phyloP scores from a whole-genome alignment of 768 basidiomycete species.

The Suillus americanus region DNA sequence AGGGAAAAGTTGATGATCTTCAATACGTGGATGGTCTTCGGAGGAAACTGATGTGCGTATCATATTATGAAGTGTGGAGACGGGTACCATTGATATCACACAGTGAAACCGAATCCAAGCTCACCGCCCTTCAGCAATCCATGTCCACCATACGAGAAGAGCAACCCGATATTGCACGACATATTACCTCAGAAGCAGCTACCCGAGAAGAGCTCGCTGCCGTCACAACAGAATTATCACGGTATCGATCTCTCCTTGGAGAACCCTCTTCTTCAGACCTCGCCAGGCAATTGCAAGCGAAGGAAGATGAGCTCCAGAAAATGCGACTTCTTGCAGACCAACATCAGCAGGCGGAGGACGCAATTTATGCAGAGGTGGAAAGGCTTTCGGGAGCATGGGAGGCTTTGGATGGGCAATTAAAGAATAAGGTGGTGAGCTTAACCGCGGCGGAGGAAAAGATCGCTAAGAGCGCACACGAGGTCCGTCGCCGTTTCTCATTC shows the following conservation, averaged over 20 bases:
- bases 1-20: slow-evolving; percentile 50
- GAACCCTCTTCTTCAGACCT: slow-evolving; percentile 57
- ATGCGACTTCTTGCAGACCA: slow-evolving; percentile 65
- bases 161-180: slow-evolving; percentile 52
- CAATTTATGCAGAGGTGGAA: slow-evolving; percentile 83
- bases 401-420: slow-evolving; percentile 72
- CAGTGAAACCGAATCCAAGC: slow-evolving; percentile 55
- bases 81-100: slow-evolving; percentile 16
- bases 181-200: slow-evolving; percentile 50
- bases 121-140: slow-evolving; percentile 51
- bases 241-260: slow-evolving; percentile 67
- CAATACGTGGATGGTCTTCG: slow-evolving; percentile 55
- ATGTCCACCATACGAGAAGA: slow-evolving; percentile 44
- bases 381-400: slow-evolving; percentile 88
- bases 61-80: not conserved
- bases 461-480: slow-evolving; percentile 65
- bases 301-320: slow-evolving; percentile 66
- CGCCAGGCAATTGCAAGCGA: slow-evolving; percentile 53
- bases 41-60: slow-evolving; percentile 53
- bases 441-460: slow-evolving; percentile 70
- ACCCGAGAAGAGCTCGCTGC: slow-evolving; percentile 48
- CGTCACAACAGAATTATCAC: slow-evolving; percentile 48
- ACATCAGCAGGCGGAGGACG: slow-evolving; percentile 64
- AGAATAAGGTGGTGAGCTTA: slow-evolving; percentile 86
- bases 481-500: slow-evolving; percentile 33